Evolutionary conservation across 345 rosid species (phyloP).

Genomic region (Isatis tinctoria): DNA sequence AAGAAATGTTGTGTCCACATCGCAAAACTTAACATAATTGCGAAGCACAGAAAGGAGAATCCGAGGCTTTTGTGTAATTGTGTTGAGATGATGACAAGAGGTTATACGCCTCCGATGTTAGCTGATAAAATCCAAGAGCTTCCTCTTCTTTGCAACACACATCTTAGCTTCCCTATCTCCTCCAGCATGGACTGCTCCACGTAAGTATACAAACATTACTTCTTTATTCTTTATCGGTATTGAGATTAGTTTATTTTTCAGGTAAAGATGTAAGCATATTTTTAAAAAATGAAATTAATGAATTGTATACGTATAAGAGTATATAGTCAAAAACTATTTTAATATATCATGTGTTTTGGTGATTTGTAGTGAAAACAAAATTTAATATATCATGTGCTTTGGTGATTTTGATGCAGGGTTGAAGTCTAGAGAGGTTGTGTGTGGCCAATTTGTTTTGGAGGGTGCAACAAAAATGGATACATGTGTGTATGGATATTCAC

Average conservation of each 20-base stretch:
- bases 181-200: constrained; percentile 48
- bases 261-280: background rate
- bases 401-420: constrained; percentile 11
- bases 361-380: background rate
- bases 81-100: constrained; percentile 38
- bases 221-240: background rate
- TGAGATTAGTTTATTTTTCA: background rate
- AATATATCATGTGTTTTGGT: background rate
- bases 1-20: constrained; percentile 38
- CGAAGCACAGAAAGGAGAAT: constrained; percentile 29
- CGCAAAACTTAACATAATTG: constrained; percentile 34
- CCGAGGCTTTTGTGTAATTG: constrained; percentile 39
- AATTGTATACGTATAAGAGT: background rate
- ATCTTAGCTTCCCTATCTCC: constrained; percentile 52
- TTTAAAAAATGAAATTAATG: background rate
- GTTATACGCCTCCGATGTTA: constrained; percentile 33
- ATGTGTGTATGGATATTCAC: background rate
- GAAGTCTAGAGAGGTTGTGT: background rate
- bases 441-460: constrained; percentile 2
- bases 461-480: background rate
- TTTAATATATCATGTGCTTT: background rate
- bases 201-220: constrained; percentile 19
- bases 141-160: constrained; percentile 34
- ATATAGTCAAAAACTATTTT: background rate
- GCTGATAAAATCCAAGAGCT: constrained; percentile 37